phyloP scores from a whole-genome alignment of 2,329 filamentous ascomycete genomes.

The Pseudofabraea citricarpa region DNA sequence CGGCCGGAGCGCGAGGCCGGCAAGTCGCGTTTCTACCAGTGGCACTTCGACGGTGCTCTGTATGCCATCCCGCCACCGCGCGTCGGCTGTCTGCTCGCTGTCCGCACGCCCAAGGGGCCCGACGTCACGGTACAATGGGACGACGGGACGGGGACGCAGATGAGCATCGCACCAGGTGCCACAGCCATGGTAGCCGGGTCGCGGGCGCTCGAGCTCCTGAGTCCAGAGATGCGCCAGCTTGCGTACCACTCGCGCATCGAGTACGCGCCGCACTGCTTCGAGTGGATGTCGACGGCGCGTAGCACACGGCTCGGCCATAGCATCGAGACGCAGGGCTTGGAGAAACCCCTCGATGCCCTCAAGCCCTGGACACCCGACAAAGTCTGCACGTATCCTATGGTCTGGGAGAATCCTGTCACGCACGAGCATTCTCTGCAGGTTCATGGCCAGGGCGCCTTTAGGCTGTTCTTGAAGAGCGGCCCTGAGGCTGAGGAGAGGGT shows the following conservation, averaged over 20 bases:
- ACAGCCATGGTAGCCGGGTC: slow-evolving; percentile 29
- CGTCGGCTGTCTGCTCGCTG: slow-evolving; percentile 31
- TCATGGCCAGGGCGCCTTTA: slow-evolving; percentile 31
- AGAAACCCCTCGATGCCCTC: slow-evolving; percentile 27
- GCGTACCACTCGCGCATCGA: slow-evolving; percentile 30
- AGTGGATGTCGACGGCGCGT: slow-evolving; percentile 32
- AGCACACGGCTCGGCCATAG: slow-evolving; percentile 29
- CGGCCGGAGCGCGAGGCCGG: slow-evolving; percentile 28
- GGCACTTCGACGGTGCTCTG: slow-evolving; percentile 32
- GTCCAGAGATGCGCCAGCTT: slow-evolving; percentile 21
- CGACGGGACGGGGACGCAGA: slow-evolving; percentile 29
- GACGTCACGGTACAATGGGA: slow-evolving; percentile 26
- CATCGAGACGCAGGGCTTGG: slow-evolving; percentile 20
- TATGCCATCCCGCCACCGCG: slow-evolving; percentile 31
- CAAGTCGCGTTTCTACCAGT: slow-evolving; percentile 30
- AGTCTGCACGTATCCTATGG: slow-evolving; percentile 32
- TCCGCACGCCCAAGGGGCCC: slow-evolving; percentile 28
- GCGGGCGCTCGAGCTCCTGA: slow-evolving; percentile 19
- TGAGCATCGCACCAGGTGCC: slow-evolving; percentile 28
- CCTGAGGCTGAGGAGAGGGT: slow-evolving; percentile 20
- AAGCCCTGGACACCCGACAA: slow-evolving; percentile 26
- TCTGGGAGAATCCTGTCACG: slow-evolving; percentile 32
- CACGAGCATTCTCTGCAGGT: slow-evolving; percentile 25
- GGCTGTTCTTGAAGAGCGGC: slow-evolving; percentile 28
- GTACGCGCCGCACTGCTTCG: slow-evolving; percentile 32